Conservation (phyloP, 805 yeast species). For the Saccharomycopsis sp. region DNA sequence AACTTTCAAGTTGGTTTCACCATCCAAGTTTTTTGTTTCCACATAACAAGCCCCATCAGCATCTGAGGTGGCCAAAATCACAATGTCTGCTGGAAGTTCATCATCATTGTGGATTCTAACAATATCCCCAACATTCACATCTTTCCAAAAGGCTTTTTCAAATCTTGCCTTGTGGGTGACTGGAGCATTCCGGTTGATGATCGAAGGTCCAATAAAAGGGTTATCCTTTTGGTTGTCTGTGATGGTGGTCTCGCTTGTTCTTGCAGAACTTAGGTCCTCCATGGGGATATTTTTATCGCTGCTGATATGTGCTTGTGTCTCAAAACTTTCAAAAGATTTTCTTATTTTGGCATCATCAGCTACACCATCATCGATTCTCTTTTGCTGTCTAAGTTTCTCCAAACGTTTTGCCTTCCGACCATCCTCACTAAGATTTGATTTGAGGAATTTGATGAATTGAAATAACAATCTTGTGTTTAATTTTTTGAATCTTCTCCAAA, state of each 20-base stretch:
- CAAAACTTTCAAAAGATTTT: conserved; percentile 33
- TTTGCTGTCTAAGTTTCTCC: conserved; percentile 25
- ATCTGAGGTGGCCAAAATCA: conserved; percentile 58
- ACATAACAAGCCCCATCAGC: conserved; percentile 62
- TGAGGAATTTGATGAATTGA: conserved; percentile 23
- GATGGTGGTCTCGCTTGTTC: conserved; percentile 25
- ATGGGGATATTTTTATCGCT: conserved; percentile 24
- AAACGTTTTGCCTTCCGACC: conserved; percentile 27
- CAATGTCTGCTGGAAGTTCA: conserved; percentile 70
- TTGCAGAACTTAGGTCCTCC: conserved; percentile 22
- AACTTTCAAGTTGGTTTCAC: conserved; percentile 70
- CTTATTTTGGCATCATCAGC: conserved; percentile 24
- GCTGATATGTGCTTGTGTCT: conserved; percentile 21
- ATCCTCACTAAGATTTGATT: conserved; percentile 27
- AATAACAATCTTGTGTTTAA: conserved; percentile 28
- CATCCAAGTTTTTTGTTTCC: conserved; percentile 77
- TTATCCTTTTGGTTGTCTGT: conserved; percentile 24
- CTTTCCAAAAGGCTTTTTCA: conserved; percentile 31
- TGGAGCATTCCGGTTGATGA: conserved; percentile 29
- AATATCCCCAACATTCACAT: conserved; percentile 62
- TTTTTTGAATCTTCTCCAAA: conserved; percentile 67
- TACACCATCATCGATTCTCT: conserved; percentile 21
- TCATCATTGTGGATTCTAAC: conserved; percentile 64
- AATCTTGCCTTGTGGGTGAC: conserved; percentile 32
- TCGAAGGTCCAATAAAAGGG: conserved; percentile 20